phyloP scores from a whole-genome alignment of 2,329 filamentous ascomycete genomes.

The Sarocladium strictum region DNA sequence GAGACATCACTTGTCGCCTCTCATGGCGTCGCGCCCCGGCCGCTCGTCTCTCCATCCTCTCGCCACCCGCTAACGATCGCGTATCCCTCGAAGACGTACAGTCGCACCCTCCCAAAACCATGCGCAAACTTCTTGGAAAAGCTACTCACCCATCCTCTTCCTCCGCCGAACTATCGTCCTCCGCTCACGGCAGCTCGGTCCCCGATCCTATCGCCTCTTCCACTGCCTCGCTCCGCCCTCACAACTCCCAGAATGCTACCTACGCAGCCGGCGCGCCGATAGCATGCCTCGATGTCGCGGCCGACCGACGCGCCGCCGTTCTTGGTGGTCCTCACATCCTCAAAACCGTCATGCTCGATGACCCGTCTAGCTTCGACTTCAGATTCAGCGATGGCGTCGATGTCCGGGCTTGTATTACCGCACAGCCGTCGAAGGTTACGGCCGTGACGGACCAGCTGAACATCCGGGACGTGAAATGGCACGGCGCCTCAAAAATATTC shows the following conservation, averaged over 20 bases:
- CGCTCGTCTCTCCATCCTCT: background rate
- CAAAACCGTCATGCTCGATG: conserved; percentile 53
- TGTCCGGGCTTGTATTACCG: conserved; percentile 48
- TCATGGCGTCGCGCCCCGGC: conserved; percentile 23
- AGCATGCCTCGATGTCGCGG: conserved; percentile 50
- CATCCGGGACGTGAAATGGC: conserved; percentile 58
- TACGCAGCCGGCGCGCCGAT: conserved; percentile 49
- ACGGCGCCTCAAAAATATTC: conserved; percentile 48
- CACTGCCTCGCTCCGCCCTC: conserved; percentile 34
- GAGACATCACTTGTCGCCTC: conserved; percentile 9
- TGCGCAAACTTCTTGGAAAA: conserved; percentile 56
- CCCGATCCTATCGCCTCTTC: background rate
- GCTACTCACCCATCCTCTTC: conserved; percentile 24
- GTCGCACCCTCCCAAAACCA: conserved; percentile 48
- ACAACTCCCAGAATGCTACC: conserved; percentile 48
- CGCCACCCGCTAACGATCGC: conserved; percentile 13
- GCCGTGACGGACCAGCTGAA: conserved; percentile 51
- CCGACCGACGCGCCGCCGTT: conserved; percentile 49
- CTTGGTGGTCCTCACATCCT: conserved; percentile 55
- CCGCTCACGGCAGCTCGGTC: conserved; percentile 12
- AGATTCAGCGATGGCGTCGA: conserved; percentile 51
- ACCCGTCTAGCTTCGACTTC: conserved; percentile 29
- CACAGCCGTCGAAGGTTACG: conserved; percentile 38
- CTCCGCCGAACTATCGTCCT: conserved; percentile 28
- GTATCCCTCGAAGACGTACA: conserved; percentile 36